Percentiles rank a stretch among this genome's conserved stretches.
These are phyloP conservation scores for Tillandsia leiboldiana DNA, from an alignment of 176 grass and related monocot species.

Conservation along the genomic window DNA sequence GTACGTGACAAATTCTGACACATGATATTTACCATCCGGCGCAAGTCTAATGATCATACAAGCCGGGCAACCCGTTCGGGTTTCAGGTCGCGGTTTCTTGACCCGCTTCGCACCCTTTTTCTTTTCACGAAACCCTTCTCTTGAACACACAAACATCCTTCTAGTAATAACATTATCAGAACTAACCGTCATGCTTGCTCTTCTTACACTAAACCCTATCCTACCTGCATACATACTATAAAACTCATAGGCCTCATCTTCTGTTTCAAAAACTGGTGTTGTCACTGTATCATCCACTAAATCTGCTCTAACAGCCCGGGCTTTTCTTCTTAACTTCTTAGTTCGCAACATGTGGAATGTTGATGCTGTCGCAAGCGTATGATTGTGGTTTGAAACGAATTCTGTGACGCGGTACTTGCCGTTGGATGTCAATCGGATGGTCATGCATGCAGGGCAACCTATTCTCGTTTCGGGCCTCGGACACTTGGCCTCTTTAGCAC, in stretches of 20 bases:
- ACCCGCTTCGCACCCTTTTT: conserved; percentile 77
- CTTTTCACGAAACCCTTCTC: conserved; percentile 90
- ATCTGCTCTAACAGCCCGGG: conserved; percentile 66
- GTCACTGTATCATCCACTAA: conserved; percentile 58
- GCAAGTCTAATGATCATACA: conserved; percentile 80
- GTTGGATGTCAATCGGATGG: conserved; percentile 75
- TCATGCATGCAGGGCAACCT: conserved; percentile 71
- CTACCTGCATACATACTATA: conserved; percentile 79
- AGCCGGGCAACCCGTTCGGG: conserved; percentile 76
- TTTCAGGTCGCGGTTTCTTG: conserved; percentile 85
- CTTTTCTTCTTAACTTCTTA: conserved; percentile 73
- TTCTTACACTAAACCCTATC: conserved; percentile 76
- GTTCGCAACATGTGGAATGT: conserved; percentile 63
- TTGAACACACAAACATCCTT: conserved; percentile 96
- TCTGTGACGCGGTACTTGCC: conserved; percentile 88
- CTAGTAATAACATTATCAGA: conserved; percentile 77
- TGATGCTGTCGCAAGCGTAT: conserved; percentile 55
- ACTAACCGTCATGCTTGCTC: conserved; percentile 83
- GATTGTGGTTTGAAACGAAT: conserved; percentile 68
- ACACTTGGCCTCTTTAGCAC: conserved; percentile 80
- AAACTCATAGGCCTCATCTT: conserved; percentile 91
- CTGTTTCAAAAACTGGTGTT: conserved; percentile 71
- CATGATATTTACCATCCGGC: conserved; percentile 61
- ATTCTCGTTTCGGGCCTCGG: conserved; percentile 82
- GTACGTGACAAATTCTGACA: conserved; percentile 74